Base-by-base conservation (phyloP, 352 stramenopile genomes). In the Phytophthora boehmeriae region DNA sequence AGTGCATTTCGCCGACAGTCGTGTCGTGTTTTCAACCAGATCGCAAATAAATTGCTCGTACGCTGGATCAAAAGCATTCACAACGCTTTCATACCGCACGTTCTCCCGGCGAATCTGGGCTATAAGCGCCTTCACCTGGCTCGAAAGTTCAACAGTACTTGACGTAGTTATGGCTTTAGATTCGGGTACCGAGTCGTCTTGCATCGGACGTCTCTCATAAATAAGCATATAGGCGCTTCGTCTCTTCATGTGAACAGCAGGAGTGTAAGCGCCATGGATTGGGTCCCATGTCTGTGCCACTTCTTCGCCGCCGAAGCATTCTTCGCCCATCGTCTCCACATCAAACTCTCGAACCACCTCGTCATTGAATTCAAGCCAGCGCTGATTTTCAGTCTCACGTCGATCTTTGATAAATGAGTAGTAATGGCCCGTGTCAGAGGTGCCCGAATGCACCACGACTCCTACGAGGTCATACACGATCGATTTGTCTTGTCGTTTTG, bases 331-430 rank as follows among this genome's bases (percentile, higher is more conserved):
- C 16, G 82, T 81, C 1, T 80, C 62, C 0, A 76, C 54, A 35
- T 97, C 75, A 49, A 98, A 98, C 0, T 77, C 63, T 16, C 80
- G 76, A 1, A 98, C 91, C 17, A 83, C 64, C 42, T 93, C 84
- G 66, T 98, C 94, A 63, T 98, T 98, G 67, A 97, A 98, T 56
- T 97, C 89, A 8, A 96, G 76, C 94, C 94, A 98, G 13, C 58
- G 45, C n/a, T 68, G 48, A 16, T 23, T 61, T 27, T 52, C 14
- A 8, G 27, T 38, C 0, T 63, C 50, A 8, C 69, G 41, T 30
- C 88, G 74, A 41, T 98, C 89, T 25, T 92, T 87, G 42, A 98
- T 91, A 71, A 96, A 98, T 19, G 85, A 97, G 65, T 98, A 98
- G 63, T 98, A 98, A 76, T 98, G 95, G 0, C 95, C 95, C 46